These are phyloP conservation scores for Endothia cerciana DNA, from an alignment of 2,329 filamentous ascomycete species.

Conservation along the genomic window DNA sequence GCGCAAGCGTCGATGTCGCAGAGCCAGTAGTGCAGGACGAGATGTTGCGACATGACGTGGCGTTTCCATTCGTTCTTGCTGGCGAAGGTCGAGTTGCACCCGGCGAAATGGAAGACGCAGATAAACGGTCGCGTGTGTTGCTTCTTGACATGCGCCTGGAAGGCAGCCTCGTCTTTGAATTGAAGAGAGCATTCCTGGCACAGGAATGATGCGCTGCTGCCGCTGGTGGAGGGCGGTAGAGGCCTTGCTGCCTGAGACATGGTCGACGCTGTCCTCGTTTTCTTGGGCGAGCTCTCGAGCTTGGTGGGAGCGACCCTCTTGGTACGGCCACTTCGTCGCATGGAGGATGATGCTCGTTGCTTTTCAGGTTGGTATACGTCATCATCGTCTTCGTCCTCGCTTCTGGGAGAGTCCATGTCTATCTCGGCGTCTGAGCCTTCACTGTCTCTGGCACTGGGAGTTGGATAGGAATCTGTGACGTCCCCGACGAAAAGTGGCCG, in stretches of 20 bases:
- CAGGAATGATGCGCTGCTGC: constrained; percentile 30
- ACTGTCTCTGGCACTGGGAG: constrained; percentile 25
- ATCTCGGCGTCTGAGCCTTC: constrained; percentile 23
- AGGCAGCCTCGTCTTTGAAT: constrained; percentile 51
- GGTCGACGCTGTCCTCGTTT: constrained; percentile 20
- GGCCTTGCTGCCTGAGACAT: constrained; percentile 18
- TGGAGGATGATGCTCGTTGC: background rate
- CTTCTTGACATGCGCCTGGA: constrained; percentile 55
- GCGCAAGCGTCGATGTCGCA: constrained; percentile 69
- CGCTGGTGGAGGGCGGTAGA: constrained; percentile 16
- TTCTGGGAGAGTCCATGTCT: constrained; percentile 12
- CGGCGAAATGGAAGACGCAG: constrained; percentile 80
- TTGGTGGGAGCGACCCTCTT: constrained; percentile 33
- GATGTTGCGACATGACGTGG: constrained; percentile 79
- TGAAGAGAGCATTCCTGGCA: constrained; percentile 44
- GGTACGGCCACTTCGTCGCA: constrained; percentile 23
- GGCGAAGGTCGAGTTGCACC: constrained; percentile 72
- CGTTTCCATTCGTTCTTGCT: constrained; percentile 97
- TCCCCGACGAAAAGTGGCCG: background rate
- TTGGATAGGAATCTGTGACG: constrained; percentile 18
- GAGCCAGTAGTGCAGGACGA: constrained; percentile 74
- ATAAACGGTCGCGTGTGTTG: constrained; percentile 66
- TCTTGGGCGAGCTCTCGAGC: constrained; percentile 23
- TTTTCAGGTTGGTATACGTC: constrained; percentile 20
- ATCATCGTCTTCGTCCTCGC: constrained; percentile 8